phyloP scores from a whole-genome alignment of 1,284 basidiomycete genomes.

The Puccinia polysora region DNA sequence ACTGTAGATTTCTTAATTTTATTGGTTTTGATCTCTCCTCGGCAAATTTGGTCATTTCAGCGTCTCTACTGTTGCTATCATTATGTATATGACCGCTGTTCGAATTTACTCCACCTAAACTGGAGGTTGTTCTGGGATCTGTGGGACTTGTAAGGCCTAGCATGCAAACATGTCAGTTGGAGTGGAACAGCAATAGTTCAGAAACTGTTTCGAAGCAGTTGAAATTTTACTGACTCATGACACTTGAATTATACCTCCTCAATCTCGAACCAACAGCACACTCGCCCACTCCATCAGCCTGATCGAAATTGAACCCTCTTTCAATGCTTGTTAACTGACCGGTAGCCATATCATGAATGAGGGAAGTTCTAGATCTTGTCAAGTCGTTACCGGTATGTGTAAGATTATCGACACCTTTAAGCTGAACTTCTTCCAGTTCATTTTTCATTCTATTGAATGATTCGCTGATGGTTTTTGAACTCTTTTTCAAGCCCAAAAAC shows the following conservation, averaged over 20 bases:
- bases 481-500: not conserved
- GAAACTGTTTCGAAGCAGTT: not conserved
- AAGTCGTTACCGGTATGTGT: not conserved
- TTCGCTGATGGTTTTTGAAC: no score
- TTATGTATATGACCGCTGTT: no score
- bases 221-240: conserved; percentile 5
- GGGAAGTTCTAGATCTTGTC: not conserved
- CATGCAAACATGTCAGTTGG: not conserved
- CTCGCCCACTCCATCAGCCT: conserved; percentile 33
- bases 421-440: not conserved
- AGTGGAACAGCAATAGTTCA: not conserved
- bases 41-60: no score
- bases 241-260: conserved; percentile 27
- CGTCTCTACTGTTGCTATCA: no score
- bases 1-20: no score
- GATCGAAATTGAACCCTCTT: conserved; percentile 34
- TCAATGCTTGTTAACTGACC: conserved; percentile 4
- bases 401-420: not conserved
- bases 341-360: conserved; percentile 31
- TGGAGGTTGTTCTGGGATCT: not conserved
- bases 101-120: no score
- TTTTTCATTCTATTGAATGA: not conserved
- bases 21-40: no score
- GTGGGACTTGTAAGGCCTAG: conserved; percentile 10
- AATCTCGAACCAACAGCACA: conserved; percentile 10